Base-by-base conservation (phyloP, 2,329 filamentous ascomycete genomes). In the Beauveria bassiana region DNA sequence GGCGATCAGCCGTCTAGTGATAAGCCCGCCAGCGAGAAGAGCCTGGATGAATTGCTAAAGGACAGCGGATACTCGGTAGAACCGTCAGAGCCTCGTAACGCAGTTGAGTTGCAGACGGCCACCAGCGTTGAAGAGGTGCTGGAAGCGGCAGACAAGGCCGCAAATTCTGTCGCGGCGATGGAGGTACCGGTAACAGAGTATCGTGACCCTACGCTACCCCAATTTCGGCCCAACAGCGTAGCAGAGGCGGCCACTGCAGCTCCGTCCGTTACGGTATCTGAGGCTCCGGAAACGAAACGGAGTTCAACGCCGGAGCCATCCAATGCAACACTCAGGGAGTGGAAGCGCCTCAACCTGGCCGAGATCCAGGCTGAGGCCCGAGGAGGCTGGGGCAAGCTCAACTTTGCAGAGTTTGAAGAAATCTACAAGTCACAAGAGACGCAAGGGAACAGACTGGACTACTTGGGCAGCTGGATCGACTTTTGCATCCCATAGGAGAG, bases 401-500 rank as follows among this genome's bases (percentile, higher is more conserved):
- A 76, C 69, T 93, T 87, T 66, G 80, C 83, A 1, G 95, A 98
- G 73, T 96, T 98, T 73, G 86, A 90, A 68, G 77, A 78, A 45
- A 86, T 88, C 55, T 91, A 95, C 77, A 84, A 86, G 67, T 79
- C 80, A n/a, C 81, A 86, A 65, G 83, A 87, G 66, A 84, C 85
- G 26, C 76, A 78, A 31, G 82, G 81, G 16, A 85, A 86, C 70
- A 77, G 87, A 59, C 79, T 93, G 64, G 89, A 90, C 66, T 93
- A 96, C 73, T 79, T 97, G 52, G 90, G 90, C 63, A 90, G 86
- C 68, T 98, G 93, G 93, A 90, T 97, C 73, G 93, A 97, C 71
- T 86, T 87, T 71, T 88, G 85, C 71, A 87, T 88, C 66, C 85
- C 85, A 16, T 85, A 79, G 72, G 53, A 51, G 46, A 20, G 22